Conservation (phyloP, 768 basidiomycete genomes). For the Mycena epipterygia region DNA sequence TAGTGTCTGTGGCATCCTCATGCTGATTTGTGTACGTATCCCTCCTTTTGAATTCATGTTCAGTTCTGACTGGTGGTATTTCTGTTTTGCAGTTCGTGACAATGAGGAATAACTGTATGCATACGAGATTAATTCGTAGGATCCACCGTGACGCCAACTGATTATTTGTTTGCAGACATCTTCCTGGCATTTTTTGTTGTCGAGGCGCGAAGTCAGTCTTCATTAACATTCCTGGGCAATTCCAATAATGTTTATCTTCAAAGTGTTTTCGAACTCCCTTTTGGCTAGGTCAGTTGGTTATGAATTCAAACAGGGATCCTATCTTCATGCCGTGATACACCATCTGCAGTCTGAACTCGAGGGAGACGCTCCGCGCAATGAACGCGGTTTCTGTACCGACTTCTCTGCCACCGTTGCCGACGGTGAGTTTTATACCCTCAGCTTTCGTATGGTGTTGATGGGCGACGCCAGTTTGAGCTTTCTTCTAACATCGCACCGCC, state of each 20-base stretch:
- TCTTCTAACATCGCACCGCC: background rate
- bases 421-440: conserved; percentile 6
- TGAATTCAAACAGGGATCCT: background rate
- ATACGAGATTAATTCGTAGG: background rate
- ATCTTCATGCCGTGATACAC: background rate
- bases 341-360: conserved; percentile 12
- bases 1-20: conserved; percentile 2
- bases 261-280: conserved; percentile 12
- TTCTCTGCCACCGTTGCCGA: background rate
- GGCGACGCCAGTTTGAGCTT: background rate
- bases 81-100: conserved; percentile 7
- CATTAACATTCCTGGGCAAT: background rate
- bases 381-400: background rate
- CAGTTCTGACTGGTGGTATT: background rate
- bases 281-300: conserved; percentile 8
- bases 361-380: conserved; percentile 10
- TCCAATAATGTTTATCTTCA: background rate
- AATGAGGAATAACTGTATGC: conserved; percentile 4
- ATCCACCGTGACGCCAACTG: background rate
- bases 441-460: background rate
- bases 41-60: background rate
- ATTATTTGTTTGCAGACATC: conserved; percentile 1
- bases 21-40: conserved; percentile 1
- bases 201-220: conserved; percentile 10
- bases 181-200: conserved; percentile 9